These are phyloP conservation scores for Fomitopsis serialis DNA, from an alignment of 768 basidiomycete species.

Conservation along the genomic window DNA sequence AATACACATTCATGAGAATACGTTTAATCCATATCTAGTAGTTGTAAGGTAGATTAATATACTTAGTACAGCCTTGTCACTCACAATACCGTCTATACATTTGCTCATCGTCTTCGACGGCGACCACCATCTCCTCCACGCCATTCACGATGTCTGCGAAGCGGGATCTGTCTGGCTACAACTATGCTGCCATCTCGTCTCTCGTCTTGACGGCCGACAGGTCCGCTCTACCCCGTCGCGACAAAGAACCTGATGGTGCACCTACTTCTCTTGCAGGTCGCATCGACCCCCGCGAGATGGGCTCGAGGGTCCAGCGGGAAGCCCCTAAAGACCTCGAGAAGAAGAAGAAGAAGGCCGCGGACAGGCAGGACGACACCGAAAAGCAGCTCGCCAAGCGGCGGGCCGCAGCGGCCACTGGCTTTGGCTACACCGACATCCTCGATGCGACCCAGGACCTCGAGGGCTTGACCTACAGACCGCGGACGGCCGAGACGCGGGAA, in stretches of 20 bases:
- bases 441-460: slow-evolving; percentile 93
- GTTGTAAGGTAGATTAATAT: too few relatives aligned
- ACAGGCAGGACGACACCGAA: slow-evolving; percentile 53
- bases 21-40: too few relatives aligned
- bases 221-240: slow-evolving; percentile 73
- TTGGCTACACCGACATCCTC: slow-evolving; percentile 87
- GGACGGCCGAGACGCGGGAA: slow-evolving; percentile 91
- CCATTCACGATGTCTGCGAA: slow-evolving; percentile 41
- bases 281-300: slow-evolving; percentile 90
- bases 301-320: slow-evolving; percentile 78
- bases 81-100: too few relatives aligned
- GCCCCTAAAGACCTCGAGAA: slow-evolving; percentile 86
- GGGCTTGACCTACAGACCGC: slow-evolving; percentile 86
- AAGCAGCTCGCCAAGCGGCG: slow-evolving; percentile 50
- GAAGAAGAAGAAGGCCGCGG: slow-evolving; percentile 84
- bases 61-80: neutral
- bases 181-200: slow-evolving; percentile 93
- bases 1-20: too few relatives aligned
- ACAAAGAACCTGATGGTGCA: slow-evolving; percentile 96
- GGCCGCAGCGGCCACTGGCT: slow-evolving; percentile 54
- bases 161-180: slow-evolving; percentile 86
- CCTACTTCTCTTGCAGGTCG: slow-evolving; percentile 89
- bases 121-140: neutral
- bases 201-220: slow-evolving; percentile 91
- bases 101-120: neutral